These are phyloP conservation scores for Vitis hybrid DNA, from an alignment of 177 flowering plant species.

Conservation along the genomic window DNA sequence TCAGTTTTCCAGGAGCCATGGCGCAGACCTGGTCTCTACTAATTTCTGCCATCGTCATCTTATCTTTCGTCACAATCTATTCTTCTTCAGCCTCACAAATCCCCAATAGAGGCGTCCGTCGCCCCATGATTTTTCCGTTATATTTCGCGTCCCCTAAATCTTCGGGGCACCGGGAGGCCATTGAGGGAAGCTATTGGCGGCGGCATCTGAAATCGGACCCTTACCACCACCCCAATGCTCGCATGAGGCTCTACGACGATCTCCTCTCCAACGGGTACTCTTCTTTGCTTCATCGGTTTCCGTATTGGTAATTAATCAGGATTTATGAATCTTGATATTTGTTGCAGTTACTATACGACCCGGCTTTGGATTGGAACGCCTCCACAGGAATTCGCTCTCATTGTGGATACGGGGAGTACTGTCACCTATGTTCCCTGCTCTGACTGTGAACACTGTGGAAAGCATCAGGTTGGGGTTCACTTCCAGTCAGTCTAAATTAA, in stretches of 20 bases:
- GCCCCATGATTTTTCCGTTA: too few species aligned
- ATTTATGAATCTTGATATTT: neutral
- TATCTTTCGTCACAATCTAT: too few species aligned
- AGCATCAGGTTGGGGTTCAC: constrained; percentile 61
- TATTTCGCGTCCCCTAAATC: too few species aligned
- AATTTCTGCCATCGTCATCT: too few species aligned
- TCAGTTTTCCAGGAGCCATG: too few species aligned
- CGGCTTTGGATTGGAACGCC: constrained; percentile 93
- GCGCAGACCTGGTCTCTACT: too few species aligned
- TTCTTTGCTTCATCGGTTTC: too few species aligned
- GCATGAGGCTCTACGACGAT: constrained; percentile 95
- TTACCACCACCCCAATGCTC: constrained; percentile 48
- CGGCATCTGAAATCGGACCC: constrained; percentile 18
- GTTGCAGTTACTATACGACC: constrained; percentile 79
- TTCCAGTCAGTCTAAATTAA: neutral
- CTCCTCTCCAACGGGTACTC: constrained; percentile 80
- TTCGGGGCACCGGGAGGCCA: too few species aligned
- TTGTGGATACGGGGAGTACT: constrained; percentile 97
- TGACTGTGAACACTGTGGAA: constrained; percentile 82
- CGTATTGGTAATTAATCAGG: neutral
- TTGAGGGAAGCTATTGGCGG: too few species aligned
- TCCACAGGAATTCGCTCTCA: constrained; percentile 87
- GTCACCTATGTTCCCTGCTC: constrained; percentile 97
- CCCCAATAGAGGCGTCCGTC: too few species aligned
- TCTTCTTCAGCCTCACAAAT: too few species aligned